These are phyloP conservation scores for Wickerhamomyces queroliae DNA, from an alignment of 805 yeast genomes.

Conservation along the genomic window DNA sequence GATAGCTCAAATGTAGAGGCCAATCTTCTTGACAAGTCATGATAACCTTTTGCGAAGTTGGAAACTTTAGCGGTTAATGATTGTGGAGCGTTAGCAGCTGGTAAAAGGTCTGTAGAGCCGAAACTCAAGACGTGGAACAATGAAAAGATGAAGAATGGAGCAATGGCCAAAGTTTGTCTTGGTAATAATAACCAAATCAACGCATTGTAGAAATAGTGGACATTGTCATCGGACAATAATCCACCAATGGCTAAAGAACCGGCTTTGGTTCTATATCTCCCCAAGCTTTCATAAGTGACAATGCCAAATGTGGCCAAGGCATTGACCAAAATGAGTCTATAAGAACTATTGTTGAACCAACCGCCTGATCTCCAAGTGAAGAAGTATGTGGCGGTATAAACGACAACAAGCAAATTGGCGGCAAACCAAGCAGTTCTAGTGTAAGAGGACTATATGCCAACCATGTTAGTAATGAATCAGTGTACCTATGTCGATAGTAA, in stretches of 20 bases:
- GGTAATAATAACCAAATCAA: slow-evolving; percentile 50
- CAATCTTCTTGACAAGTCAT: slow-evolving; percentile 51
- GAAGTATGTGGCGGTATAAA: slow-evolving; percentile 33
- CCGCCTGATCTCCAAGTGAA: slow-evolving; percentile 27
- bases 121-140: slow-evolving; percentile 78
- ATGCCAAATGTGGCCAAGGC: slow-evolving; percentile 72
- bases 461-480: too few relatives aligned
- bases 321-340: slow-evolving; percentile 55
- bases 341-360: slow-evolving; percentile 39
- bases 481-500: not conserved
- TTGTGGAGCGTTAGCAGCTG: slow-evolving; percentile 37
- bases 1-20: slow-evolving; percentile 57
- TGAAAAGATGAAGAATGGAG: slow-evolving; percentile 76
- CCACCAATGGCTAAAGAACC: slow-evolving; percentile 20
- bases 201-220: slow-evolving; percentile 62
- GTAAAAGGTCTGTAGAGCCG: slow-evolving; percentile 57
- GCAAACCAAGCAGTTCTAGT: slow-evolving; percentile 75
- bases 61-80: slow-evolving; percentile 27
- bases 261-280: slow-evolving; percentile 20
- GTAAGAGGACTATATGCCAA: slow-evolving; percentile 14
- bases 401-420: slow-evolving; percentile 47
- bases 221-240: slow-evolving; percentile 55
- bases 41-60: slow-evolving; percentile 43
- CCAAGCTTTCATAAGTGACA: slow-evolving; percentile 54
- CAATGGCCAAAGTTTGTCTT: slow-evolving; percentile 54